A percentile compares a stretch with the other conserved stretches of the same genome.
phyloP scores from a whole-genome alignment of 345 rosid genomes.

The Hibiscus syriacus region DNA sequence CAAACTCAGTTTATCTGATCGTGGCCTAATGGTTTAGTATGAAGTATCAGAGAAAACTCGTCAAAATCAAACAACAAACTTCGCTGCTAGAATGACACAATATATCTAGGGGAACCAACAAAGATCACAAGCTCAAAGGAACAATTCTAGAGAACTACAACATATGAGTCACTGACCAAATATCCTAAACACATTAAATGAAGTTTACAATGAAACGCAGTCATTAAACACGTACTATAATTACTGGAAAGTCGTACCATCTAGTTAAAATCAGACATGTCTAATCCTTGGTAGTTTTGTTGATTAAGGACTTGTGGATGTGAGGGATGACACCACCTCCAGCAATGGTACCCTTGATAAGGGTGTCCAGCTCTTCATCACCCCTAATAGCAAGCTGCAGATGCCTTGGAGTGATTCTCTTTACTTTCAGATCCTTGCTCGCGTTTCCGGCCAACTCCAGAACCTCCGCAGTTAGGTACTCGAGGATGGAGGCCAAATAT shows the following conservation, averaged over 20 bases:
- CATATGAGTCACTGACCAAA: background rate
- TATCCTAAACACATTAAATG: background rate
- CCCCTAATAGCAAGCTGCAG: slow-evolving; percentile 47
- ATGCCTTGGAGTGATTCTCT: slow-evolving; percentile 58
- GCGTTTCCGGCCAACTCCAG: slow-evolving; percentile 74
- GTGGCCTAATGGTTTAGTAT: too few species aligned
- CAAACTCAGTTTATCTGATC: too few species aligned
- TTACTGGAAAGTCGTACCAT: background rate
- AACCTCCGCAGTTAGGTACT: slow-evolving; percentile 71
- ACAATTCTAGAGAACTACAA: background rate
- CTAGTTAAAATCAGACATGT: background rate
- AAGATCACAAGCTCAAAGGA: background rate
- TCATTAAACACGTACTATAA: background rate
- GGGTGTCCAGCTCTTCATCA: slow-evolving; percentile 52
- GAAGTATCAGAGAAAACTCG: too few species aligned
- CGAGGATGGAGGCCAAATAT: slow-evolving; percentile 57
- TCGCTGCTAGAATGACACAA: background rate
- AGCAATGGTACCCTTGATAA: slow-evolving; percentile 62
- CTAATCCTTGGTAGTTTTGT: slow-evolving; percentile 18
- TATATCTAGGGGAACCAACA: background rate
- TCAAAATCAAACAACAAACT: background rate
- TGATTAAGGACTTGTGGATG: slow-evolving; percentile 21
- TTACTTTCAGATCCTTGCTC: slow-evolving; percentile 66
- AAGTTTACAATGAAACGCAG: background rate
- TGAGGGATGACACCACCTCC: slow-evolving; percentile 23